A percentile compares a stretch with the other conserved stretches of the same genome.
Evolutionary conservation across 1,284 basidiomycete genomes (phyloP).

Genomic region (Puccinia horiana): DNA sequence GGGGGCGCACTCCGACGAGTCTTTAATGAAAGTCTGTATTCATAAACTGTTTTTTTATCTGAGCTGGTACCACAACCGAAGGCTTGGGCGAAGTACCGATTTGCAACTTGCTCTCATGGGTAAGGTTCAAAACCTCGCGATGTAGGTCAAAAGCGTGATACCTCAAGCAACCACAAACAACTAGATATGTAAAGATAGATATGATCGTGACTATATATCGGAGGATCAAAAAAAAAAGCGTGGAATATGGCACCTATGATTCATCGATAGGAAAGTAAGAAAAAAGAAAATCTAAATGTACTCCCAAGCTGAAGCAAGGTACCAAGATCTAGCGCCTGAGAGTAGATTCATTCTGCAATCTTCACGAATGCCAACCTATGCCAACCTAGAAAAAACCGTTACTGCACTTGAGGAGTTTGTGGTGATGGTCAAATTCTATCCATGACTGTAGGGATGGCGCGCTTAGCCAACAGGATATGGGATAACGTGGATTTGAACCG

Average conservation of each 20-base stretch:
- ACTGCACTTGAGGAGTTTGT: background rate
- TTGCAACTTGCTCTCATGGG: background rate
- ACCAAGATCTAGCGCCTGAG: background rate
- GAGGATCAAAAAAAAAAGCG: background rate
- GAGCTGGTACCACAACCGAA: background rate
- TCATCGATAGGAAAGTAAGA: background rate
- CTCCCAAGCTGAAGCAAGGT: background rate
- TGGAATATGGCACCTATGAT: background rate
- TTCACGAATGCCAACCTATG: background rate
- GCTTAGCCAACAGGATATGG: background rate
- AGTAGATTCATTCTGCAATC: background rate
- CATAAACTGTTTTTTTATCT: slow-evolving; percentile 1
- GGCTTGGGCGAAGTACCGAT: background rate
- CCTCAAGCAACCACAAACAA: background rate
- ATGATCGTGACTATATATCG: background rate
- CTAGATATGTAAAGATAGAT: background rate
- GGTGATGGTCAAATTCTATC: slow-evolving; percentile 1
- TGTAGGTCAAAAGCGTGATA: background rate
- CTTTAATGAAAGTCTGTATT: slow-evolving; percentile 17
- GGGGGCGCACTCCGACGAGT: background rate
- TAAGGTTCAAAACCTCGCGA: background rate
- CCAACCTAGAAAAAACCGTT: background rate
- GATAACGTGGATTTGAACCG: background rate
- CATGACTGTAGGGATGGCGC: background rate
- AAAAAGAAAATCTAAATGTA: background rate